Evolutionary conservation across 139 green algal genomes (phyloP).

Genomic region (Chlamydomonas schloesseri): DNA sequence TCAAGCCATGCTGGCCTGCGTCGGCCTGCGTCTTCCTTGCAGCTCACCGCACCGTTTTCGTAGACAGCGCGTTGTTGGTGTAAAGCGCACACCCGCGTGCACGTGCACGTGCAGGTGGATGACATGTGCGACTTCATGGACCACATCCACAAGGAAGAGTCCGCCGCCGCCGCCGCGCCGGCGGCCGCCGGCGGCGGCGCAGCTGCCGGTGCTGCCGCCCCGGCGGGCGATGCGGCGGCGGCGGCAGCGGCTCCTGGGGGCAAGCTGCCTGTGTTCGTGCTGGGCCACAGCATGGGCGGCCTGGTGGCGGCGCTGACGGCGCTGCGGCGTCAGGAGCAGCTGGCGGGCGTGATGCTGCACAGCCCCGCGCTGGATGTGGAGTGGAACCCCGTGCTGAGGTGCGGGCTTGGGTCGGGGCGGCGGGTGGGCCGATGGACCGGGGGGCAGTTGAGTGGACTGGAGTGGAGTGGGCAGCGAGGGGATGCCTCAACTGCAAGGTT

Average conservation of each 20-base stretch:
- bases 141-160: not conserved
- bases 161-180: not conserved
- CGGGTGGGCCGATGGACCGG: too few species aligned
- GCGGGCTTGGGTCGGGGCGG: not conserved
- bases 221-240: too few species aligned
- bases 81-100: not conserved
- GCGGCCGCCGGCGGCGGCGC: not conserved
- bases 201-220: not conserved
- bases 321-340: constrained; percentile 59
- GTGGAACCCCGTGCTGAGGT: constrained; percentile 76
- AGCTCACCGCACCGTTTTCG: too few species aligned
- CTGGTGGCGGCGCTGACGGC: constrained; percentile 63
- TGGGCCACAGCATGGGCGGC: constrained; percentile 67
- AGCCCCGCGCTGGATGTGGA: constrained; percentile 80
- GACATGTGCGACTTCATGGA: constrained; percentile 21
- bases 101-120: not conserved
- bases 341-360: constrained; percentile 74
- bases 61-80: too few species aligned
- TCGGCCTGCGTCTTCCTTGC: too few species aligned
- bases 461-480: too few species aligned
- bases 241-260: too few species aligned
- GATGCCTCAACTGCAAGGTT: too few species aligned
- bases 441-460: too few species aligned
- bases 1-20: too few species aligned
- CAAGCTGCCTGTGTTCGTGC: not conserved